Evolutionary conservation across 169 alveolate genomes (phyloP).

Genomic region (Eimeria falciformis): DNA sequence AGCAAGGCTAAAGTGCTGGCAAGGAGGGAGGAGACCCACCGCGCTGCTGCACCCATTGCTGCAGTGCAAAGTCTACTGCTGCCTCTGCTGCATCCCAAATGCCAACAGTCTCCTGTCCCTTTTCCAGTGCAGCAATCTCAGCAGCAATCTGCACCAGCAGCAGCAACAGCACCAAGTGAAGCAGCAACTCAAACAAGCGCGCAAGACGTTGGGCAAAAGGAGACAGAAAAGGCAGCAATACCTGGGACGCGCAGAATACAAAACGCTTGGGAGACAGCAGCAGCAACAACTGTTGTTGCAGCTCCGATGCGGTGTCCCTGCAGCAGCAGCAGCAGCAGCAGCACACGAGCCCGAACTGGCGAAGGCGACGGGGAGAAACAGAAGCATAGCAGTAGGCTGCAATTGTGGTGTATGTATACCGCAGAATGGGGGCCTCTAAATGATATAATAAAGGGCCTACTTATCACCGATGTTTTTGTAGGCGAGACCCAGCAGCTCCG

Average conservation of each 20-base stretch:
- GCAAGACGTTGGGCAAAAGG: no score
- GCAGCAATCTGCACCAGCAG: not conserved
- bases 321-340: constrained; percentile 3
- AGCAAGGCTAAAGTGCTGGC: not conserved
- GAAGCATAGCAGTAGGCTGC: not conserved
- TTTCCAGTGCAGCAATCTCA: not conserved
- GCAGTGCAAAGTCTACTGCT: not conserved
- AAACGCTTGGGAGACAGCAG: constrained; percentile 4
- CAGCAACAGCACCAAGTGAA: not conserved
- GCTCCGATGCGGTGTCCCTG: not conserved
- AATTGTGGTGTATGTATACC: not conserved
- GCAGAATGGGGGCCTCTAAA: not conserved
- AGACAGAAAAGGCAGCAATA: no score
- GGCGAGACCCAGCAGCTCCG: not conserved
- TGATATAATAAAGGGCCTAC: not conserved
- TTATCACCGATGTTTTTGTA: not conserved
- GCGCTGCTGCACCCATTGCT: constrained; percentile 10
- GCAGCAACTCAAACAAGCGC: no score
- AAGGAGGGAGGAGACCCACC: not conserved
- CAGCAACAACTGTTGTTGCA: not conserved
- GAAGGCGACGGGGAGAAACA: not conserved
- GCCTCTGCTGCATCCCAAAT: not conserved
- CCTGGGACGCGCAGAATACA: not conserved
- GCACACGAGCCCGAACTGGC: not conserved
- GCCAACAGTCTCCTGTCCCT: not conserved